Evolutionary conservation across 2,329 filamentous ascomycete species (phyloP), one percentile per base, ranked within the genome.

Genomic region (Colletotrichum camelliae): DNA sequence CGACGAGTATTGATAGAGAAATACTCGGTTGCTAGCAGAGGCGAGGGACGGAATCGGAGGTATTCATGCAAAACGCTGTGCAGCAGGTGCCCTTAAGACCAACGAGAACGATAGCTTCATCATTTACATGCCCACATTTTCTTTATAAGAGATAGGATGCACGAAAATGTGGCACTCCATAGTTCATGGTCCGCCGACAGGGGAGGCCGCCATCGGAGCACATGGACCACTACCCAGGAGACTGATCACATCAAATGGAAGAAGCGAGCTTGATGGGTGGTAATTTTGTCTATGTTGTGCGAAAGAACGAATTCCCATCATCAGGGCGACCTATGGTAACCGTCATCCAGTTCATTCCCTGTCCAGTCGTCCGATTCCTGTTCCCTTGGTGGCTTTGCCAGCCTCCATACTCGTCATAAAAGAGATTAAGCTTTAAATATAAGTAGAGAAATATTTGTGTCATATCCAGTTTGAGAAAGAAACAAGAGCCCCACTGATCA

Each of bases 381-480:
- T 15, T 52, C 27, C 24, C 57, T 37, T 24, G n/a, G 5, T 35
- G 35, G 33, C 70, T 21, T 60, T 21, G 13, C 24, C 29, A n/a
- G 43, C 24, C 21, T 27, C 58, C 67, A 31, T 8, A 29, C 48
- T 69, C 29, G 13, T 52, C 35, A 29, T 52, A 16, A 65, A 13
- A 37, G 18, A 33, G 27, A 72, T 77, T 75, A 75, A 33, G 55
- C 48, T 66, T 72, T 69, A 60, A 72, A 37, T 67, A 21, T 52
- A 67, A 72, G 12, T 70, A 18, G 43, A 66, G 65, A 69, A 1
- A 29, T 75, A 18, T 33, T 69, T 60, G 57, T 48, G 13, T 68
- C 21, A 65, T 60, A 68, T 75, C 35, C 48, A 58, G 57, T 33
- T 35, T n/a, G 21, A 75, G 57, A 67, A 67, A 16, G 43, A 67